A percentile compares a stretch with the other conserved stretches of the same genome.
Evolutionary conservation across 1,139 yeast genomes (phyloP).

Genomic region (Blastobotrys elegans): DNA sequence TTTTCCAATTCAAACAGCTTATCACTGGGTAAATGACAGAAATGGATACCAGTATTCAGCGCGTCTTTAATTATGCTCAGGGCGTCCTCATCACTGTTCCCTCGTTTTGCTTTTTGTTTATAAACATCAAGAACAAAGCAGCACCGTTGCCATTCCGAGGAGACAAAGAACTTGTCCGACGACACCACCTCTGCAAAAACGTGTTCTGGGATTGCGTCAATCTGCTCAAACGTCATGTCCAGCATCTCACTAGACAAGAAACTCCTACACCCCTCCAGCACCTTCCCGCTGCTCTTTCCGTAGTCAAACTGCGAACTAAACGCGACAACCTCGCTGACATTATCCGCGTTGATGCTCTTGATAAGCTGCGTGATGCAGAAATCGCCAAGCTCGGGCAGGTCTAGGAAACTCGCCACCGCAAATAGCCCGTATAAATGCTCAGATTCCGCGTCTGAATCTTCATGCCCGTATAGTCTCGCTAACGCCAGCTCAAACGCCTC

Average conservation of each 20-base stretch:
- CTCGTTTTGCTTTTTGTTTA: slow-evolving; percentile 12
- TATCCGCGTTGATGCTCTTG: slow-evolving; percentile 33
- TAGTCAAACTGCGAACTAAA: slow-evolving; percentile 43
- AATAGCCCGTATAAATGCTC: slow-evolving; percentile 39
- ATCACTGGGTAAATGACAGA: slow-evolving; percentile 45
- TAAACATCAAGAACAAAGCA: slow-evolving; percentile 36
- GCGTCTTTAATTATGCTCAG: slow-evolving; percentile 15
- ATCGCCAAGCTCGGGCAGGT: slow-evolving; percentile 42
- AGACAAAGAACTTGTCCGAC: slow-evolving; percentile 47
- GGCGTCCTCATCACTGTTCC: slow-evolving; percentile 4
- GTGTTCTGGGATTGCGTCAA: slow-evolving; percentile 44
- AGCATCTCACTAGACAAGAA: slow-evolving; percentile 45
- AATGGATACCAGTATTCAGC: slow-evolving; percentile 40
- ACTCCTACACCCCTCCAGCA: slow-evolving; percentile 44
- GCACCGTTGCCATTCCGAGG: slow-evolving; percentile 50
- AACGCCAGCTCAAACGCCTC: slow-evolving; percentile 45
- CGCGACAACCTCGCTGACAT: slow-evolving; percentile 36
- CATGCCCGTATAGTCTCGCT: slow-evolving; percentile 42
- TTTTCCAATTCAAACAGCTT: slow-evolving; percentile 42
- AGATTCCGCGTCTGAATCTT: slow-evolving; percentile 32
- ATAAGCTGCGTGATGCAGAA: slow-evolving; percentile 40
- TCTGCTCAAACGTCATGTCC: slow-evolving; percentile 39
- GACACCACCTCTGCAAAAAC: slow-evolving; percentile 43
- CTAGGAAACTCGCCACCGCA: slow-evolving; percentile 47
- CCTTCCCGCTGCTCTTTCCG: slow-evolving; percentile 42